Conservation (phyloP, 345 rosid species). For the Pelargonium nanum region DNA sequence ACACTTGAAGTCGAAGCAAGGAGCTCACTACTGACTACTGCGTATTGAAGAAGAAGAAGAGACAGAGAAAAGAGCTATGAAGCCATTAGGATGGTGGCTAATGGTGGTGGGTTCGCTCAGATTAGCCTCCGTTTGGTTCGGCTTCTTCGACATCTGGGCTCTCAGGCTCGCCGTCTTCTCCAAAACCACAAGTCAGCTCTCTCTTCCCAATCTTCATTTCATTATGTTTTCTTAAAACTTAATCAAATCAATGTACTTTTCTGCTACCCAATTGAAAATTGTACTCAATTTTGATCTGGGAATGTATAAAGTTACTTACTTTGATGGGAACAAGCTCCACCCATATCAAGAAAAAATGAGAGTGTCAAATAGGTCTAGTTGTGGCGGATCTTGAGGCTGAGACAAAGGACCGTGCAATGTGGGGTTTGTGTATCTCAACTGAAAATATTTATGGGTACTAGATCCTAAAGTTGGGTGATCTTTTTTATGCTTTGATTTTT, state of each 20-base stretch:
- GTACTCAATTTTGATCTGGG: not conserved
- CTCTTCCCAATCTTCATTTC: not conserved
- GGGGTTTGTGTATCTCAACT: not conserved
- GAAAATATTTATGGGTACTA: not conserved
- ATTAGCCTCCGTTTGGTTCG: slow-evolving; percentile 90
- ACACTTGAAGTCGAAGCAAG: not conserved
- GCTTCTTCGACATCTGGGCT: slow-evolving; percentile 89
- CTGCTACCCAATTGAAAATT: not conserved
- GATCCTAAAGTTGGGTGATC: not conserved
- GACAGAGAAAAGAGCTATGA: slow-evolving; percentile 30
- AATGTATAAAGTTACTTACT: not conserved
- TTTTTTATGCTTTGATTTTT: not conserved
- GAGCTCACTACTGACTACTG: not conserved
- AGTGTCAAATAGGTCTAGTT: not conserved
- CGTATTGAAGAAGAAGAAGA: not conserved
- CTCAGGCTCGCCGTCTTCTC: slow-evolving; percentile 88
- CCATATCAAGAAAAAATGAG: not conserved
- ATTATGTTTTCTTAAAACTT: not conserved
- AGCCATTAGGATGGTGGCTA: slow-evolving; percentile 84
- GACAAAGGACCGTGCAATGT: not conserved
- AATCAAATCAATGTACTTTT: not conserved
- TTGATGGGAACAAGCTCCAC: not conserved
- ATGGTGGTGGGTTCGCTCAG: slow-evolving; percentile 81
- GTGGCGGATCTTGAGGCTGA: not conserved
- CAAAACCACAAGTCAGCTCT: slow-evolving; percentile 42